These are phyloP conservation scores for Tephrocybe sp. DNA, from an alignment of 768 basidiomycete species.

Conservation along the genomic window DNA sequence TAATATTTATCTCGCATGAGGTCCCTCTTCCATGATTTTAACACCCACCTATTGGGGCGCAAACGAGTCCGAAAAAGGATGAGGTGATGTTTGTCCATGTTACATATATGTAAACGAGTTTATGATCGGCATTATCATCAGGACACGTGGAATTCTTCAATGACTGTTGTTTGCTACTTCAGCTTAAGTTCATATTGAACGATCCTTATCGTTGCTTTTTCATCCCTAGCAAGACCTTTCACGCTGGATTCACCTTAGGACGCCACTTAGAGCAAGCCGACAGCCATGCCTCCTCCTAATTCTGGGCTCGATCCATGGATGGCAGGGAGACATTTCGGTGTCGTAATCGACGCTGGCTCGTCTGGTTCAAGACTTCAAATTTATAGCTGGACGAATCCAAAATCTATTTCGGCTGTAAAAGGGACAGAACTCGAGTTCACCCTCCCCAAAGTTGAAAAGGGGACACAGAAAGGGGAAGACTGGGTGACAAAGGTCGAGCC, in stretches of 20 bases:
- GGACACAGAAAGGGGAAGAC: constrained; percentile 71
- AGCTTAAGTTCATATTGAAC: too few relatives aligned
- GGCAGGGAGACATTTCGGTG: constrained; percentile 77
- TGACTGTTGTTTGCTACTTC: too few relatives aligned
- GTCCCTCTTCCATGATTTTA: too few relatives aligned
- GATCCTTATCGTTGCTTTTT: too few relatives aligned
- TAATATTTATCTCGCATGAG: too few relatives aligned
- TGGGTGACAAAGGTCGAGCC: constrained; percentile 95
- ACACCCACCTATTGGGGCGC: not conserved
- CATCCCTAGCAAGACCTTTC: not conserved
- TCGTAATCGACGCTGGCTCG: constrained; percentile 98
- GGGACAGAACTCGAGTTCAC: constrained; percentile 50
- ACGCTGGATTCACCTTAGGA: constrained; percentile 2
- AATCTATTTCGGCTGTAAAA: constrained; percentile 45
- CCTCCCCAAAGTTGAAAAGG: constrained; percentile 89
- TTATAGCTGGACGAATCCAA: constrained; percentile 93
- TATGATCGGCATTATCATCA: too few relatives aligned
- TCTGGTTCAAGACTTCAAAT: constrained; percentile 95
- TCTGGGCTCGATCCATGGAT: constrained; percentile 70
- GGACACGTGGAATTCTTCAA: too few relatives aligned
- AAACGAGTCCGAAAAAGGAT: not conserved
- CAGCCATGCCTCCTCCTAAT: constrained; percentile 68
- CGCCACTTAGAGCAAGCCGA: not conserved
- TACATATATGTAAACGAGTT: not conserved
- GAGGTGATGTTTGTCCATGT: not conserved